A percentile compares a stretch with the other conserved stretches of the same genome.
These are phyloP conservation scores for Populus tomentosa DNA, from an alignment of 441 rosid genomes.

Conservation along the genomic window DNA sequence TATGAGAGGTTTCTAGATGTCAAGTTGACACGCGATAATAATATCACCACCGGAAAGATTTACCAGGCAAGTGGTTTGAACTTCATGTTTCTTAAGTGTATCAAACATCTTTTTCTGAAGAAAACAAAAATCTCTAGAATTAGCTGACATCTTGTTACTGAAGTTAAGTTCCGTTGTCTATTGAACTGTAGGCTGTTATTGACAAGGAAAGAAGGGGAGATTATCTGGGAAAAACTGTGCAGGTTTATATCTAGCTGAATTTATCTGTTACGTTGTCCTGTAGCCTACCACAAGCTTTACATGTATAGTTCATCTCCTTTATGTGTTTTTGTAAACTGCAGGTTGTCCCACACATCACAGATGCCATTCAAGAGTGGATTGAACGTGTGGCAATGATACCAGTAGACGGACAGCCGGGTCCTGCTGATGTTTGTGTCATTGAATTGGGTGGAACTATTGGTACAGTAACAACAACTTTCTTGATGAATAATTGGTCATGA, in stretches of 20 bases:
- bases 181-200: conserved; percentile 52
- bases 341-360: conserved; percentile 90
- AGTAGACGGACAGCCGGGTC: conserved; percentile 64
- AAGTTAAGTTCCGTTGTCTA: background rate
- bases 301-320: background rate
- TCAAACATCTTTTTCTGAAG: background rate
- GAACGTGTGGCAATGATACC: conserved; percentile 68
- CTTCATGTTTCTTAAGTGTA: background rate
- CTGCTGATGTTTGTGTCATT: conserved; percentile 86
- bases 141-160: background rate
- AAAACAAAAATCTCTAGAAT: background rate
- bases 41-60: conserved; percentile 90
- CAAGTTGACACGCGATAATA: conserved; percentile 80
- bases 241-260: conserved; percentile 38
- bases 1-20: conserved; percentile 86
- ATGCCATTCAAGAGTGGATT: conserved; percentile 88
- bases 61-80: conserved; percentile 50
- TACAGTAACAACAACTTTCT: conserved; percentile 16
- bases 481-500: background rate
- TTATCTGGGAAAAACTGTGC: conserved; percentile 92
- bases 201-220: conserved; percentile 94
- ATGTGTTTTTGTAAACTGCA: conserved; percentile 18
- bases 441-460: conserved; percentile 97
- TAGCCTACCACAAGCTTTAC: background rate
- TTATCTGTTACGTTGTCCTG: background rate